Evolutionary conservation across 2,329 filamentous ascomycete species (phyloP), one percentile per base, ranked within the genome.

Genomic region (Botrytis elliptica): DNA sequence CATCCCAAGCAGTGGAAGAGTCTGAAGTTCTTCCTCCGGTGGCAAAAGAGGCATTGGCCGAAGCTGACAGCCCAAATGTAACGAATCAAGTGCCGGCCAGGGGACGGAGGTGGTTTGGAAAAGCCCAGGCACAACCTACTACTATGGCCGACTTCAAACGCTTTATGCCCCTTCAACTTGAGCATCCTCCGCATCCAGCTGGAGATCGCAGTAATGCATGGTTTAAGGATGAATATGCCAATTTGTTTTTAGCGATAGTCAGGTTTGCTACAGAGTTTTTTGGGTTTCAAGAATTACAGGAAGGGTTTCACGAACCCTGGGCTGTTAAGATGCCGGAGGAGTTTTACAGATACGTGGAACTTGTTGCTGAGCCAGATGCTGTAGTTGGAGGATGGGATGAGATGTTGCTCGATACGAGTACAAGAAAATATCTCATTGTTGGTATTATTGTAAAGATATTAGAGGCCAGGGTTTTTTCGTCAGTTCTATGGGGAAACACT

Each of bases 341-440:
- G 69, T 80, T 80, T 60, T 20, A 77, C 0, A 71, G 52, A 4
- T 79, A 77, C 70, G 74, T 75, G 8, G 72, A 75, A 38, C 49
- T 74, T 42, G 76, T 80, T 40, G 76, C 77, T 16, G 77, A 79
- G 71, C 74, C 75, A 16, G 77, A 79, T 73, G 69, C 74, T 6
- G 59, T 40, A n/a, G 46, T 38, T 60, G 76, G 74, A 14, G 76
- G 76, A 36, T 80, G 78, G 78, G 75, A 80, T 67, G 69, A 70
- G 18, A 60, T 81, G n/a, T 67, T 81, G 33, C 71, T 60, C 60
- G 65, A 77, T 72, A 74, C 67, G 29, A 46, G 22, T 22, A 71
- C 76, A 68, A 77, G 79, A 68, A 76, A 76, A 60, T 79, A 70
- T 72, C 72, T 81, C 20, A 64, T 81, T 22, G 75, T 76, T 49